A percentile compares a stretch with the other conserved stretches of the same genome.
phyloP scores from a whole-genome alignment of 495 filamentous ascomycete genomes.

The Beverwykella pulmonaria region DNA sequence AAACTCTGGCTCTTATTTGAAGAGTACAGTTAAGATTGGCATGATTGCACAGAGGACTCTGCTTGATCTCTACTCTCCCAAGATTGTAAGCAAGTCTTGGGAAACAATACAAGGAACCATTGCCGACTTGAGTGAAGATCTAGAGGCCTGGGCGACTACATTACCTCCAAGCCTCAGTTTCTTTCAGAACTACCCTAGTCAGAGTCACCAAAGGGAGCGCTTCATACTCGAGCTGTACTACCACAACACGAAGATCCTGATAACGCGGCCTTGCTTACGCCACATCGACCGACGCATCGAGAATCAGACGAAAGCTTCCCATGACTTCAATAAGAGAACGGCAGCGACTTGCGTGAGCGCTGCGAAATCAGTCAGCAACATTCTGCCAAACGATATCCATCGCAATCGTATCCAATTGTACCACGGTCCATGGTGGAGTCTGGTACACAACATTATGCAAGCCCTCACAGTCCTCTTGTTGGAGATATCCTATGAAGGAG shows the following conservation, averaged over 20 bases:
- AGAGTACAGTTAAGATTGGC: slow-evolving; percentile 54
- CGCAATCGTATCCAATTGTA: slow-evolving; percentile 48
- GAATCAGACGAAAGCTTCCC: slow-evolving; percentile 50
- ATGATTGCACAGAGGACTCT: slow-evolving; percentile 60
- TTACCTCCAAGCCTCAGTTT: slow-evolving; percentile 21
- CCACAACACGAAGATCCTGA: slow-evolving; percentile 61
- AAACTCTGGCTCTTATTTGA: slow-evolving; percentile 50
- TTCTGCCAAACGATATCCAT: slow-evolving; percentile 51
- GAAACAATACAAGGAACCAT: slow-evolving; percentile 62
- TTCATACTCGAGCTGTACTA: slow-evolving; percentile 53
- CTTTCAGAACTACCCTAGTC: slow-evolving; percentile 10
- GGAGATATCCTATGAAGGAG: slow-evolving; percentile 44
- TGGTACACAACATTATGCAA: slow-evolving; percentile 66
- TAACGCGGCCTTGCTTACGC: slow-evolving; percentile 64
- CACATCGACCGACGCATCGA: slow-evolving; percentile 53
- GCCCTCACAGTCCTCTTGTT: slow-evolving; percentile 61
- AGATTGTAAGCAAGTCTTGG: slow-evolving; percentile 59
- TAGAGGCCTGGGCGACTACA: slow-evolving; percentile 55
- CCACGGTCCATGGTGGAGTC: slow-evolving; percentile 64
- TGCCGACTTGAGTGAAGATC: slow-evolving; percentile 52
- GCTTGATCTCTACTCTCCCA: slow-evolving; percentile 61
- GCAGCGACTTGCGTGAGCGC: slow-evolving; percentile 62
- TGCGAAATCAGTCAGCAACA: slow-evolving; percentile 57
- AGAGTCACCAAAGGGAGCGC: slow-evolving; percentile 40
- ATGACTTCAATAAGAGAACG: slow-evolving; percentile 55